Conservation (phyloP, 2,329 filamentous ascomycete species). For the Aspergillus floridensis region DNA sequence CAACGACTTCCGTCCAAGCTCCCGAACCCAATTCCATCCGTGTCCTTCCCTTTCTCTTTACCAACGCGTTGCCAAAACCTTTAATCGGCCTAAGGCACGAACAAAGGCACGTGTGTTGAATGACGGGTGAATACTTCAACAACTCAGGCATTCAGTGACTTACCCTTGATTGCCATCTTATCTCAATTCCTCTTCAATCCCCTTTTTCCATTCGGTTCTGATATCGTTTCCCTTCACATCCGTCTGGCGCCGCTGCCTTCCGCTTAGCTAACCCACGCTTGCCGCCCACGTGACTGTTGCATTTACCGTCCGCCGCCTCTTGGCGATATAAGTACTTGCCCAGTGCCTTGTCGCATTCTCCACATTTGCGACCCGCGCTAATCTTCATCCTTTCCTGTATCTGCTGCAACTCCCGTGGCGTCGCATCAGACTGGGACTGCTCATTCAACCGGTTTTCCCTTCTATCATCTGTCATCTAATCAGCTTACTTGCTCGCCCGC, state of each 20-base stretch:
- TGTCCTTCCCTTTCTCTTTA: not conserved
- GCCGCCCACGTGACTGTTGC: conserved; percentile 38
- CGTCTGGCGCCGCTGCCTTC: conserved; percentile 13
- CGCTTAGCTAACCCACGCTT: conserved; percentile 25
- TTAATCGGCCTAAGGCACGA: conserved; percentile 15
- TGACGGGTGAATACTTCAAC: conserved; percentile 13
- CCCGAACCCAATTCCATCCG: conserved; percentile 2
- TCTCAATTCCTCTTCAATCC: conserved; percentile 10
- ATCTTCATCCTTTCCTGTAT: conserved; percentile 26
- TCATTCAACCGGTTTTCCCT: conserved; percentile 18
- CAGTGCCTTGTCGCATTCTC: conserved; percentile 36
- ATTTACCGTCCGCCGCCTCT: conserved; percentile 30
- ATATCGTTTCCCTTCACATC: conserved; percentile 11
- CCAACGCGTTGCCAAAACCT: not conserved
- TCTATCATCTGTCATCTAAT: conserved; percentile 28
- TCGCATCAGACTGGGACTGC: conserved; percentile 20
- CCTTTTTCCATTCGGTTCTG: conserved; percentile 9
- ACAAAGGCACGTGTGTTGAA: conserved; percentile 15
- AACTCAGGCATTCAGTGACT: conserved; percentile 16
- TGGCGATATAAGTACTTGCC: conserved; percentile 45
- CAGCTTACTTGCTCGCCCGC: conserved; percentile 22
- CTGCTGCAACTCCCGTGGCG: conserved; percentile 20
- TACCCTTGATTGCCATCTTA: conserved; percentile 14
- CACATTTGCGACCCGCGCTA: conserved; percentile 31
- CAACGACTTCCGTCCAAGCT: conserved; percentile 11